Evolutionary conservation across 192 early-diverging fungal species (phyloP).

Genomic region (Gonapodya prolifera): DNA sequence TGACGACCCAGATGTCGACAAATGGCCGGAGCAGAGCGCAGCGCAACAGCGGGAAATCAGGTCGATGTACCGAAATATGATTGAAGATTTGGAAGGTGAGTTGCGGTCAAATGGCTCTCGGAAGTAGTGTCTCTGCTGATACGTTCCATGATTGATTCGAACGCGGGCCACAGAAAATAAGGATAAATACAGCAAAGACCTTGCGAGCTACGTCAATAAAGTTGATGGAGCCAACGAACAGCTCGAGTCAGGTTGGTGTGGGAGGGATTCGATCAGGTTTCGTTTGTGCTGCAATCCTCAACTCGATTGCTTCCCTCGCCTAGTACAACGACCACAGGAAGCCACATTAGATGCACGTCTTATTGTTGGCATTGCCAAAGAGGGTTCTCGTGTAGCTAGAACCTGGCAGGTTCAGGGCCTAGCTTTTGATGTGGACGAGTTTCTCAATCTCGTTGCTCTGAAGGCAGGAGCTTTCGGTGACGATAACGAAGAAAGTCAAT

Average conservation of each 20-base stretch:
- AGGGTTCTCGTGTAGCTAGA: slow-evolving; percentile 62
- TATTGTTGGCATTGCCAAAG: slow-evolving; percentile 58
- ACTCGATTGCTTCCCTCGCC: neutral
- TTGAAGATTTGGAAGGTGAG: neutral
- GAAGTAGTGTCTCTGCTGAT: neutral
- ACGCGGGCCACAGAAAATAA: neutral
- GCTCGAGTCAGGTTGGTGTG: neutral
- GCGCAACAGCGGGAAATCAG: neutral
- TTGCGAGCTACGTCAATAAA: neutral
- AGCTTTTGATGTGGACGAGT: slow-evolving; percentile 66
- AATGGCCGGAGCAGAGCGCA: neutral
- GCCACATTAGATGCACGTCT: slow-evolving; percentile 78
- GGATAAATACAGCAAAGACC: neutral
- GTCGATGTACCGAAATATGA: neutral
- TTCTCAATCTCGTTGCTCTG: slow-evolving; percentile 25
- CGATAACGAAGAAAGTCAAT: slow-evolving; percentile 37
- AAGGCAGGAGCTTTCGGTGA: slow-evolving; percentile 16
- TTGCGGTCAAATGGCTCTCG: neutral
- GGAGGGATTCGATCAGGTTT: too few species aligned
- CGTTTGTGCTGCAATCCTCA: neutral
- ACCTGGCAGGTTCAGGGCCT: slow-evolving; percentile 61
- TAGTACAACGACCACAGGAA: slow-evolving; percentile 71
- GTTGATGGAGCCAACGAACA: neutral
- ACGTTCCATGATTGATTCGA: neutral
- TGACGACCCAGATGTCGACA: neutral